Evolutionary conservation across 768 basidiomycete genomes (phyloP).

Genomic region (Phaeolepiota aurea): DNA sequence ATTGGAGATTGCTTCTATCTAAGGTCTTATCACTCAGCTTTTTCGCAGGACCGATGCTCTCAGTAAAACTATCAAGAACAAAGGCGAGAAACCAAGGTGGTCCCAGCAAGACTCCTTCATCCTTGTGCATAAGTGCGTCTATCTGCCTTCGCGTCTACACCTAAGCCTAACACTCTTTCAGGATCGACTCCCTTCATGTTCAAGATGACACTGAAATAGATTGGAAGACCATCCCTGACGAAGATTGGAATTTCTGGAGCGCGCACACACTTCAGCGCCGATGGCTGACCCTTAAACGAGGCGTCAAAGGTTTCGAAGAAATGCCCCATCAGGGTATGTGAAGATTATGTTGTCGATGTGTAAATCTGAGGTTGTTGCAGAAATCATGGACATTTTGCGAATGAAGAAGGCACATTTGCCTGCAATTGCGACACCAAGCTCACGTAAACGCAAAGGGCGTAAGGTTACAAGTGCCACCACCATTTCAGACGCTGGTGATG

Average conservation of each 20-base stretch:
- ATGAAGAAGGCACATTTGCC: slow-evolving; percentile 64
- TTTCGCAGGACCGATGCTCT: slow-evolving; percentile 66
- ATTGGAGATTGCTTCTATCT: slow-evolving; percentile 7
- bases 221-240: slow-evolving; percentile 71
- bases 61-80: slow-evolving; percentile 63
- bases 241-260: slow-evolving; percentile 81
- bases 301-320: slow-evolving; percentile 69
- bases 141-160: neutral
- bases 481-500: slow-evolving; percentile 31
- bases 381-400: slow-evolving; percentile 75
- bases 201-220: slow-evolving; percentile 78
- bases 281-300: slow-evolving; percentile 73
- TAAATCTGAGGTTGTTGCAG: no score
- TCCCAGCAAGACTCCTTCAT: slow-evolving; percentile 68
- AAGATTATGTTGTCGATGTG: no score
- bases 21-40: neutral
- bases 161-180: slow-evolving; percentile 16
- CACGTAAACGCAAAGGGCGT: slow-evolving; percentile 32
- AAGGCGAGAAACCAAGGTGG: slow-evolving; percentile 69
- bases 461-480: slow-evolving; percentile 45
- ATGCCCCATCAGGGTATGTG: slow-evolving; percentile 70
- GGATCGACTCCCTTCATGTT: slow-evolving; percentile 68
- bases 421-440: slow-evolving; percentile 11
- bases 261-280: slow-evolving; percentile 71
- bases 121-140: slow-evolving; percentile 68